Evolutionary conservation across 768 basidiomycete genomes (phyloP).

Genomic region (Hypsizygus marmoreus): DNA sequence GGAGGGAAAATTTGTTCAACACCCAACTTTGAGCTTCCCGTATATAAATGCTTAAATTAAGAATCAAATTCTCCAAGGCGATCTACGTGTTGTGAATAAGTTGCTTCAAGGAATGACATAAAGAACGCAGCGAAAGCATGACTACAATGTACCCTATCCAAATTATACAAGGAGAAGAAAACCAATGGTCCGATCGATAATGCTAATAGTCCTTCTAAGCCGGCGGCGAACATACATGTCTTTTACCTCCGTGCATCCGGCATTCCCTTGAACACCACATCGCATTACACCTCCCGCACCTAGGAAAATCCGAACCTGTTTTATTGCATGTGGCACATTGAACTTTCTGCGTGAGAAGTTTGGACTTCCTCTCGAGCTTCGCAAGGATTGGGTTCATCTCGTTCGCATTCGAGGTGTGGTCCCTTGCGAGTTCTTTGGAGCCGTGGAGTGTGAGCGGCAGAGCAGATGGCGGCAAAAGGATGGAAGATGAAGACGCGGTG

Average conservation of each 20-base stretch:
- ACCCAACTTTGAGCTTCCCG: too few relatives aligned
- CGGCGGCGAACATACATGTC: constrained; percentile 44
- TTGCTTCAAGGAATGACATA: too few relatives aligned
- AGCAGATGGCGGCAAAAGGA: constrained; percentile 16
- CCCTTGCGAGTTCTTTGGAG: constrained; percentile 5
- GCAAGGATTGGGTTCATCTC: constrained; percentile 51
- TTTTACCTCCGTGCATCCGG: constrained; percentile 52
- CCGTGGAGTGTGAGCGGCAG: constrained; percentile 19
- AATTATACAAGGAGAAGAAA: too few relatives aligned
- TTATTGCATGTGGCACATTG: constrained; percentile 56
- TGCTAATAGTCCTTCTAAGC: constrained; percentile 4
- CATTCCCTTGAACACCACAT: constrained; percentile 70
- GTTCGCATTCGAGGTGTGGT: constrained; percentile 8
- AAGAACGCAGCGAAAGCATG: too few relatives aligned
- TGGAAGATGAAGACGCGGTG: constrained; percentile 31
- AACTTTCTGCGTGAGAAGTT: constrained; percentile 39
- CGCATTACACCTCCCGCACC: constrained; percentile 58
- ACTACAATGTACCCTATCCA: too few relatives aligned
- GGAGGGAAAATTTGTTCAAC: too few relatives aligned
- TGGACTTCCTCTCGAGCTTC: constrained; percentile 53
- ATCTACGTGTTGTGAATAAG: too few relatives aligned
- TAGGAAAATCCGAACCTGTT: constrained; percentile 56
- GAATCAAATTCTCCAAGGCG: too few relatives aligned
- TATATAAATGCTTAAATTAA: too few relatives aligned
- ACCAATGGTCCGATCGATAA: too few relatives aligned